These are phyloP conservation scores for Schwanniomyces yamadae DNA, from an alignment of 805 yeast species.

Conservation along the genomic window DNA sequence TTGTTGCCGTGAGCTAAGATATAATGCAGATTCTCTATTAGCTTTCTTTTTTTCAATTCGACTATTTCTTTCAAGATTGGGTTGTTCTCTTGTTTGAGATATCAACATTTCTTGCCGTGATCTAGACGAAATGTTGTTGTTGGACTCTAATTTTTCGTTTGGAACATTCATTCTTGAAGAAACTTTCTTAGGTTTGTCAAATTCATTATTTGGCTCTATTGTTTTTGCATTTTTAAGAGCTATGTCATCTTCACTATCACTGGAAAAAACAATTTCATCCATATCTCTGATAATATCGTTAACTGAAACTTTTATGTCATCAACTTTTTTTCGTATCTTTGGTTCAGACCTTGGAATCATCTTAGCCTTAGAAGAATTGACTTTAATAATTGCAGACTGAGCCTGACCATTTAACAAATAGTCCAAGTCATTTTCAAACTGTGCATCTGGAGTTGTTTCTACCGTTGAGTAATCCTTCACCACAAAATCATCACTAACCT, in stretches of 20 bases:
- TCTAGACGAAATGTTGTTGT: no score
- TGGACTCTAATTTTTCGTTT: no score
- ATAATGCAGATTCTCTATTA: no score
- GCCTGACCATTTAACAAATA: constrained; percentile 22
- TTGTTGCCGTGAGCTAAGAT: no score
- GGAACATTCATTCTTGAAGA: no score
- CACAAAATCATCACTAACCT: not conserved
- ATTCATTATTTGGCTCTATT: no score
- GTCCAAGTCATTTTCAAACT: constrained; percentile 31
- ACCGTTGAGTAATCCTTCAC: not conserved
- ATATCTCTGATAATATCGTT: constrained; percentile 30
- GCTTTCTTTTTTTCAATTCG: no score
- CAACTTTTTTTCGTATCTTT: constrained; percentile 1
- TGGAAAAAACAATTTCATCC: constrained; percentile 23
- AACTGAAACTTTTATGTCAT: constrained; percentile 12
- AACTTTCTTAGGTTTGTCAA: no score
- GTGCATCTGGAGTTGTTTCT: constrained; percentile 9
- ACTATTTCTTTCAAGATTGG: no score
- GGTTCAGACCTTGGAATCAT: not conserved
- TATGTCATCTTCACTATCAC: constrained; percentile 29
- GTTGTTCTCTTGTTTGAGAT: no score
- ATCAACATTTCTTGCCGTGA: no score
- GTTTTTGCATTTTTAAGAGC: no score
- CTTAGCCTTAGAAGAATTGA: not conserved
- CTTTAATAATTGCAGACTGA: not conserved